Conservation (phyloP, 78 protist genomes). For the Dictyostelium firmibasis region DNA sequence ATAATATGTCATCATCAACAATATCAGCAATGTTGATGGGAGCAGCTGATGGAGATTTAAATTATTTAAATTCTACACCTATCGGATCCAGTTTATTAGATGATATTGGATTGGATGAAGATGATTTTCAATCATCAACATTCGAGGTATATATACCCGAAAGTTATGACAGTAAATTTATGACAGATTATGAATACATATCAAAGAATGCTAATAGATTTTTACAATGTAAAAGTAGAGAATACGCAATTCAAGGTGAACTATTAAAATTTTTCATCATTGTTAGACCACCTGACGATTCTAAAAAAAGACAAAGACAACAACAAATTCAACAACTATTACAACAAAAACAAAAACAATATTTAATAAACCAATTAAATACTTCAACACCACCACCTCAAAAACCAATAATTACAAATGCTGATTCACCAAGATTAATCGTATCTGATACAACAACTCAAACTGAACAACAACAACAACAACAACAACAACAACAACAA, state of each 20-base stretch:
- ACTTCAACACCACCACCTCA: slow-evolving; percentile 15
- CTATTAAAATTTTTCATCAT: slow-evolving; percentile 46
- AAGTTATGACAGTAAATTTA: slow-evolving; percentile 16
- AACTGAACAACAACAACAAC: background rate
- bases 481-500: background rate
- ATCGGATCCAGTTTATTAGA: slow-evolving; percentile 16
- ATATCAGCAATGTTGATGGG: slow-evolving; percentile 37
- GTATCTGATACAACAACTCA: background rate
- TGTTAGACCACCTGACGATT: slow-evolving; percentile 34
- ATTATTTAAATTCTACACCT: background rate
- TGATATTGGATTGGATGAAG: slow-evolving; percentile 63
- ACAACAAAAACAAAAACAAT: slow-evolving; percentile 11
- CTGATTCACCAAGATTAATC: background rate
- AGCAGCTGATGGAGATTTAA: slow-evolving; percentile 2
- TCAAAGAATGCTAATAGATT: slow-evolving; percentile 30
- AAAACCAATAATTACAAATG: background rate
- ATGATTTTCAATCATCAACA: slow-evolving; percentile 23
- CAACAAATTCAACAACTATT: background rate
- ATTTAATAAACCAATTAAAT: background rate
- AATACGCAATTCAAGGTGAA: slow-evolving; percentile 66
- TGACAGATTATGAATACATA: slow-evolving; percentile 26
- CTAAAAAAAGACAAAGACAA: slow-evolving; percentile 12
- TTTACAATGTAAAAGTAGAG: slow-evolving; percentile 11
- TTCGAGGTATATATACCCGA: slow-evolving; percentile 58
- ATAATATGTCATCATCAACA: slow-evolving; percentile 31